phyloP scores from a whole-genome alignment of 345 rosid genomes.

The Salix arbutifolia region DNA sequence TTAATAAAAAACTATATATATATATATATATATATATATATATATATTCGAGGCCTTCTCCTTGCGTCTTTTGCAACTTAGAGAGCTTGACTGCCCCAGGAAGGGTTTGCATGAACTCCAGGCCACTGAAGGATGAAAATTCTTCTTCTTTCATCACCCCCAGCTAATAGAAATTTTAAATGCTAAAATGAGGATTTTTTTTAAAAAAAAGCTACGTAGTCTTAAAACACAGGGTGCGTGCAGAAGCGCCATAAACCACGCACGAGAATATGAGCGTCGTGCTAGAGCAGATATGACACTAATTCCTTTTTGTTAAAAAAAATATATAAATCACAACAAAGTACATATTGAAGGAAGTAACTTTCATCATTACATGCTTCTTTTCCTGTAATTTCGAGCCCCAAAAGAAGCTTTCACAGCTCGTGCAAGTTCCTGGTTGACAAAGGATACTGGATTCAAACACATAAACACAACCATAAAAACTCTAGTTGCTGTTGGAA shows the following conservation, averaged over 20 bases:
- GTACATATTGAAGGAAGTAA: not conserved
- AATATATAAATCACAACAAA: too few relatives aligned
- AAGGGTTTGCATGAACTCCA: not conserved
- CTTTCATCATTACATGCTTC: not conserved
- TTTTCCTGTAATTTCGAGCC: not conserved
- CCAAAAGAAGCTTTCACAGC: not conserved
- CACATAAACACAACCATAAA: not conserved
- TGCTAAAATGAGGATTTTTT: not conserved
- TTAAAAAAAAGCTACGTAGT: not conserved
- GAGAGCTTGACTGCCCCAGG: too few relatives aligned
- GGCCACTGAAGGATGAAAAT: not conserved
- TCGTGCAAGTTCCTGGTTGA: not conserved
- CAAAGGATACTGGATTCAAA: constrained; percentile 3
- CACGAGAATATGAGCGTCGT: not conserved
- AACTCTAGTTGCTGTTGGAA: not conserved
- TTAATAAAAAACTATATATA: too few relatives aligned
- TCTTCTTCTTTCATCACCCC: not conserved
- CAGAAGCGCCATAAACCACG: not conserved
- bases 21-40: too few relatives aligned
- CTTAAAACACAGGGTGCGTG: not conserved
- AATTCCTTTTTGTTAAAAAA: too few relatives aligned
- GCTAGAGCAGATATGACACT: too few relatives aligned
- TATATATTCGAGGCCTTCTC: too few relatives aligned
- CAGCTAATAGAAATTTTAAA: not conserved
- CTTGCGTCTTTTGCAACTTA: too few relatives aligned